Evolutionary conservation across 352 stramenopile genomes (phyloP), one percentile per base, ranked within the genome.

Genomic region (Phytopythium ostracodes): DNA sequence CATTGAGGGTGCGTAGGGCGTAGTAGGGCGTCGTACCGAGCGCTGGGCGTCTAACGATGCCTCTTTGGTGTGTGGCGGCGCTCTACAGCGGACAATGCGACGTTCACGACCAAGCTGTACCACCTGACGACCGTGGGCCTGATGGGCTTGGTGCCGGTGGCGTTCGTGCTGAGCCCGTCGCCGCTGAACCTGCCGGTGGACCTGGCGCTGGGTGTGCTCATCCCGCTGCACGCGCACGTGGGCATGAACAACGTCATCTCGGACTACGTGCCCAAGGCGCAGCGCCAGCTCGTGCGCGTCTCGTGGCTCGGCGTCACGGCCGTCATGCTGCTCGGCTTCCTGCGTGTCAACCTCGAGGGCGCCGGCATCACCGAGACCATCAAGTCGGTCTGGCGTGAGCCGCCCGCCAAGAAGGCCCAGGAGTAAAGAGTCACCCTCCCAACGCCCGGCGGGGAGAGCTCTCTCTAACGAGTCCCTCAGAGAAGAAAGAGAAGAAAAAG

Each of bases 221-320:
- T 98, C 67, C 82, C 92, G 4, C 75, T 94, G 43, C 94, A 98
- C 74, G 78, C 77, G 36, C 95, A 97, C 80, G 96, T 98, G 54
- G 92, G 94, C 54, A 88, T 98, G 76, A 98, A 98, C 81, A 91
- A 96, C 70, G 92, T 98, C 60, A 89, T 93, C 53, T 96, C 89
- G 38, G 94, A 98, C 77, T 98, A 98, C 73, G 90, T 96, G 64
- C 92, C 94, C 31, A 96, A 97, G 72, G 61, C 64, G n/a, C 46
- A 65, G 56, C 68, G 73, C 52, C 82, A 78, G 60, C 68, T 91
- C 11, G 73, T 65, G 53, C 84, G 88, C 66, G 60, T 92, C 43
- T 79, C 68, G 52, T 81, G 82, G 73, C 70, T 96, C 50, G 87
- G 78, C 36, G 80, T 81, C 62, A 94, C 87, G 15, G 81, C 77